A percentile compares a stretch with the other conserved stretches of the same genome.
These are phyloP conservation scores for Macrophomina pseudophaseolina DNA, from an alignment of 2,329 filamentous ascomycete species.

Conservation along the genomic window DNA sequence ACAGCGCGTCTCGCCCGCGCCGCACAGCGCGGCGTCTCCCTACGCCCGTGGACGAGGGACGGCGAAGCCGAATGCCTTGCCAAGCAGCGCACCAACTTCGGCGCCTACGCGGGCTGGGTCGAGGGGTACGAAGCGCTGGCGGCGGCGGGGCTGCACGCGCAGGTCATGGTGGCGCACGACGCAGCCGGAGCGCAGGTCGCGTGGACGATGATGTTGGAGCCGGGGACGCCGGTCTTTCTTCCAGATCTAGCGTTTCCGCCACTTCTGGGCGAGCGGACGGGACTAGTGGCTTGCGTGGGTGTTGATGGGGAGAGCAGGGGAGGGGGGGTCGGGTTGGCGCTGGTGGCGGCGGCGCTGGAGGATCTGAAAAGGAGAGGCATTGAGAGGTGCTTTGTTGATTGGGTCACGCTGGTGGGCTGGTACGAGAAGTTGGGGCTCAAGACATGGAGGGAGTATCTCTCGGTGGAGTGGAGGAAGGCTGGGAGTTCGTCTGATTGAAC, in stretches of 20 bases:
- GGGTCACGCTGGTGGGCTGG: constrained; percentile 17
- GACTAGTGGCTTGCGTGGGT: constrained; percentile 3
- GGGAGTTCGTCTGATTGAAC: neutral
- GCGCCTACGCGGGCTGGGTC: neutral
- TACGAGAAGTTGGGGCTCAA: constrained; percentile 14
- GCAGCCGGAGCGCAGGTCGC: neutral
- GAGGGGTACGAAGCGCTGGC: constrained; percentile 10
- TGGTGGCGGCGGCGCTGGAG: constrained; percentile 10
- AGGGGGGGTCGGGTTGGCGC: neutral
- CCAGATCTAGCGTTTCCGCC: neutral
- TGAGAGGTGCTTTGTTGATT: neutral
- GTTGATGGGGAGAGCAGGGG: neutral
- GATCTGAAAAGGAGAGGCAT: neutral
- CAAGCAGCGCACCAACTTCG: neutral
- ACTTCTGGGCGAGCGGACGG: neutral
- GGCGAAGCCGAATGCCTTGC: constrained; percentile 12
- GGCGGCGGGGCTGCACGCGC: neutral
- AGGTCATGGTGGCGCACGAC: constrained; percentile 15
- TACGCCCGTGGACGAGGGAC: constrained; percentile 1
- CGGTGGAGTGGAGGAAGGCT: constrained; percentile 13
- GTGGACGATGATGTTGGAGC: constrained; percentile 18
- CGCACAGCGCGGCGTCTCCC: neutral
- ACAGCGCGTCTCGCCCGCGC: neutral
- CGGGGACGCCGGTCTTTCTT: neutral
- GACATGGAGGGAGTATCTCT: constrained; percentile 18